phyloP scores from a whole-genome alignment of 768 basidiomycete genomes.

The Chalciporus chontae region DNA sequence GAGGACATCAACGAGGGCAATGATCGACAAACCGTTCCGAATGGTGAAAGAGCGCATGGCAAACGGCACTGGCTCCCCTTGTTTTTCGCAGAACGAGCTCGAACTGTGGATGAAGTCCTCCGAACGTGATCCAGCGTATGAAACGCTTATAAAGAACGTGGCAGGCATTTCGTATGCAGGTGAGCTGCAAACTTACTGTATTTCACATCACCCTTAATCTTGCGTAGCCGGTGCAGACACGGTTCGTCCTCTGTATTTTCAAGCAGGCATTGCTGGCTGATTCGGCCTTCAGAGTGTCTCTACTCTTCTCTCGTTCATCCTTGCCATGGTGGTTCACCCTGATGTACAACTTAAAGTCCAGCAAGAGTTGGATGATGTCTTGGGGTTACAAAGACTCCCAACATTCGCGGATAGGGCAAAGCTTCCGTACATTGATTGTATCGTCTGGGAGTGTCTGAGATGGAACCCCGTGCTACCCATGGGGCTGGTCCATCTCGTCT shows the following conservation, averaged over 20 bases:
- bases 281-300: conserved; percentile 42
- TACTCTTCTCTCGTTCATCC: conserved; percentile 45
- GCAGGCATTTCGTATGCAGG: conserved; percentile 50
- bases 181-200: conserved; percentile 9
- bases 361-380: conserved; percentile 47
- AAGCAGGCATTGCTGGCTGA: conserved; percentile 23
- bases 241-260: conserved; percentile 17
- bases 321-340: conserved; percentile 54
- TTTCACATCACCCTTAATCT: conserved; percentile 3
- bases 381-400: conserved; percentile 45
- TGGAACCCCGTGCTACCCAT: conserved; percentile 41
- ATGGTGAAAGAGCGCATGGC: conserved; percentile 49
- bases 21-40: conserved; percentile 34
- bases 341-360: conserved; percentile 47
- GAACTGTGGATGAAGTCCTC: conserved; percentile 28
- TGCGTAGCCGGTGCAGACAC: conserved; percentile 25
- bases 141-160: conserved; percentile 47
- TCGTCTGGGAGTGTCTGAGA: conserved; percentile 35
- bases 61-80: conserved; percentile 32
- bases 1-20: conserved; percentile 29
- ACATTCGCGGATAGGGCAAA: conserved; percentile 38
- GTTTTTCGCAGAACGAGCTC: conserved; percentile 43
- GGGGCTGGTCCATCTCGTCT: conserved; percentile 18
- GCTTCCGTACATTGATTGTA: conserved; percentile 38
- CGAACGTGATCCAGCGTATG: conserved; percentile 30